Evolutionary conservation across 176 grass and related monocot genomes (phyloP), one percentile per base, ranked within the genome.

Genomic region (Tillandsia fasciculata): DNA sequence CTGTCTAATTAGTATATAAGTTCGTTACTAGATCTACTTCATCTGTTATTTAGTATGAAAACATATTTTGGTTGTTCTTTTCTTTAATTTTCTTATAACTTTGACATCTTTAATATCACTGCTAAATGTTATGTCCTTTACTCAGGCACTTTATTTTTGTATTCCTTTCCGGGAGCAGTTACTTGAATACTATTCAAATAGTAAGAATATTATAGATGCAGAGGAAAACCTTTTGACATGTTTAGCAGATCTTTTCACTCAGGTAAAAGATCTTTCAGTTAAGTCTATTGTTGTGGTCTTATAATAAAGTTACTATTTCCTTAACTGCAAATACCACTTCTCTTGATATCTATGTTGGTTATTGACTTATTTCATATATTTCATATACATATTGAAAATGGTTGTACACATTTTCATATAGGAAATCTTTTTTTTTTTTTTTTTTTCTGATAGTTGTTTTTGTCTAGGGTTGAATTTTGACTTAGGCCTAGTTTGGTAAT

Each of bases 81-180:
- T 59, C 20, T 20, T 23, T 20, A 61, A 61, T 20, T 9, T 61
- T 18, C 56, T 61, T 18, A 61, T 73, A 56, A 57, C 18, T 53
- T 59, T 42, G 9, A 26, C 14, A 27, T 20, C 10, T 73, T 54
- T 73, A 56, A 29, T 2, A 33, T 73, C 48, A 15, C 14, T 11
- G 26, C 51, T 29, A 48, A 48, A 70, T 70, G 11, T 2, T 10
- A 70, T 70, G 64, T 80, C 59, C 22, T 73, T 76, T 61, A 71
- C 69, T 66, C 86, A 96, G 94, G 94, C 89, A 68, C 82, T 99
- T 52, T 99, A 93, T 75, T 99, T 99, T 76, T 99, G 94, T 65
- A 78, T 83, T 66, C 94, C 94, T 2, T 99, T 99, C 68, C 85
- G 94, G 69, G 87, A 99, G 66, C 84, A 99, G 50, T 66, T 99